Evolutionary conservation across 306 rosid genomes (phyloP), one percentile per base, ranked within the genome.

Genomic region (Casuarina glauca): DNA sequence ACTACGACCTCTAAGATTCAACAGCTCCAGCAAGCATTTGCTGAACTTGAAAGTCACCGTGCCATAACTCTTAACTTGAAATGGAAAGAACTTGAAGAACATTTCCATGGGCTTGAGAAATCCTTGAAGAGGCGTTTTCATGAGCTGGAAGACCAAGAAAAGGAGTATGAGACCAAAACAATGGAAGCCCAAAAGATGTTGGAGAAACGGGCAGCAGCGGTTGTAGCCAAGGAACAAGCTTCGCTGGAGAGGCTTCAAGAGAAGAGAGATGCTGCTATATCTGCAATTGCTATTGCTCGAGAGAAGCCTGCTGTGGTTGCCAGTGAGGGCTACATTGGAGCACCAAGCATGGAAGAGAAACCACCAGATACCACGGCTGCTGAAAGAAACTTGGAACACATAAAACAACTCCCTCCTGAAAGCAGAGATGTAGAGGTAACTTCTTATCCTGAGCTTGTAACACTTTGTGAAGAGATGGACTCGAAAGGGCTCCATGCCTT

Each of bases 71-170:
- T 93, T 60, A 96, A 96, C 84, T 0, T 96, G 86, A 96, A 93
- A 85, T 96, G 99, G 99, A 96, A 91, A 83, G 98, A 96, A 84
- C 90, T 96, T 43, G 99, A 96, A 87, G 99, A 88, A 63, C 99
- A 93, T 80, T 91, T 96, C 26, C 97, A 91, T 51, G 99, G 99
- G 78, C 96, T 96, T 72, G 99, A 96, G 85, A 96, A 93, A 82
- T 96, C 99, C 80, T 81, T 96, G 76, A 96, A 96, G 86, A 91
- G 99, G 82, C 99, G 99, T 86, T 96, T 96, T 71, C 90, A 93
- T 84, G 98, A 91, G 81, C 80, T 96, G 83, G 99, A 96, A 82
- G 96, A 87, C 87, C 99, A 96, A 75, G 99, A 96, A 81, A 96
- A 93, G 82, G 93, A 84, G 85, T 96, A 91, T 35, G 91, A 89